Evolutionary conservation across 352 stramenopile genomes (phyloP).

Genomic region (Phytophthora citricola): DNA sequence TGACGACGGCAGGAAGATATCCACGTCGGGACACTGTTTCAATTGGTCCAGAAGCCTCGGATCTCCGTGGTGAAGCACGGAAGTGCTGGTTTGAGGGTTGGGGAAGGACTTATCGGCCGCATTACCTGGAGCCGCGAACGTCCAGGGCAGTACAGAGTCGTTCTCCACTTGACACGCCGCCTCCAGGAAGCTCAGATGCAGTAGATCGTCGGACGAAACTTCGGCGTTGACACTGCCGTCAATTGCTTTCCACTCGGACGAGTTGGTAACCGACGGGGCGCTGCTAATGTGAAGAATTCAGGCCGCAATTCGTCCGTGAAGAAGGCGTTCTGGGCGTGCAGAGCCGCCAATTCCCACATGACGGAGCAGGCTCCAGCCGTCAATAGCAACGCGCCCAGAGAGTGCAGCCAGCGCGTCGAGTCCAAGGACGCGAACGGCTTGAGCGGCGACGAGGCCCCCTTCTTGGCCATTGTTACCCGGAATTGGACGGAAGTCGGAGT

Average conservation of each 20-base stretch:
- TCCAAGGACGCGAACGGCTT: slow-evolving; percentile 15
- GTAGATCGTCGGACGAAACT: slow-evolving; percentile 41
- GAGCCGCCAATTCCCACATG: slow-evolving; percentile 30
- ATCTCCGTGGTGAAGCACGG: slow-evolving; percentile 39
- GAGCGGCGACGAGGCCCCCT: slow-evolving; percentile 10
- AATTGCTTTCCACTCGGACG: slow-evolving; percentile 21
- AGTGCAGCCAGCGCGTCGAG: slow-evolving; percentile 31
- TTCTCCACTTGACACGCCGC: slow-evolving; percentile 43
- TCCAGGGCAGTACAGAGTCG: slow-evolving; percentile 46
- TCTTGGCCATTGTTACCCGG: slow-evolving; percentile 7
- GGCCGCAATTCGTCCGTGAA: slow-evolving; percentile 24
- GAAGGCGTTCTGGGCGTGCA: slow-evolving; percentile 24
- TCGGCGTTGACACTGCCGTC: slow-evolving; percentile 23
- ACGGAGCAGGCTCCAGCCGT: slow-evolving; percentile 24
- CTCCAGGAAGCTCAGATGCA: slow-evolving; percentile 49
- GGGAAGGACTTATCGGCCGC: slow-evolving; percentile 7
- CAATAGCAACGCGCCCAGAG: slow-evolving; percentile 29
- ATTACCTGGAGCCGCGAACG: slow-evolving; percentile 28
- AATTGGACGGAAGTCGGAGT: neutral
- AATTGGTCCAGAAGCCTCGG: slow-evolving; percentile 52
- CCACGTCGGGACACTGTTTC: slow-evolving; percentile 56
- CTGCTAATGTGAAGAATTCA: slow-evolving; percentile 28
- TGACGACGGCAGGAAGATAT: slow-evolving; percentile 59
- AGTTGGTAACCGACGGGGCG: slow-evolving; percentile 18
- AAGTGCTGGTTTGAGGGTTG: slow-evolving; percentile 23